phyloP scores from a whole-genome alignment of 148 eudicot species.

The Nepenthes mirabilis region DNA sequence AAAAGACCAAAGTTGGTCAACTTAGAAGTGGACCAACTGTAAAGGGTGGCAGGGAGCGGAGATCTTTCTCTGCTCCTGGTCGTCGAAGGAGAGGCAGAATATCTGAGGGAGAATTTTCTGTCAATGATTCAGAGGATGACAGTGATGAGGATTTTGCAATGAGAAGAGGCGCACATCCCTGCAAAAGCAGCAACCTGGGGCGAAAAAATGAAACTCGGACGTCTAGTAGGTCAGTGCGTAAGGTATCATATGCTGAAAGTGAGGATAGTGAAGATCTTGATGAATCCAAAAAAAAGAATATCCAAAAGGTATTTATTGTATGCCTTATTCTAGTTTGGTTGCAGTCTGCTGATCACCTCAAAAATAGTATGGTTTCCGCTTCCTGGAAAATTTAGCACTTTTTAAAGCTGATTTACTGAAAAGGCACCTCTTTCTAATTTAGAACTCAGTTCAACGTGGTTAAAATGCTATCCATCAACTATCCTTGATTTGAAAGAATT shows the following conservation, averaged over 20 bases:
- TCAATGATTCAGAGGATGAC: constrained; percentile 60
- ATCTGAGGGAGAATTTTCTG: constrained; percentile 65
- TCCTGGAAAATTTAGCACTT: too few species aligned
- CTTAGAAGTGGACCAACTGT: constrained; percentile 38
- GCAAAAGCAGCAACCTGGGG: constrained; percentile 29
- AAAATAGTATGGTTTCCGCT: not conserved
- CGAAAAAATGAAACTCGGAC: constrained; percentile 61
- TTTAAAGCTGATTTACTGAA: too few species aligned
- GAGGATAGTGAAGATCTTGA: constrained; percentile 45
- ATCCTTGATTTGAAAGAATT: too few species aligned
- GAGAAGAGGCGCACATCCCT: constrained; percentile 33
- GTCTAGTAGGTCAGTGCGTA: constrained; percentile 70
- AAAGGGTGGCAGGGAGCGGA: constrained; percentile 39
- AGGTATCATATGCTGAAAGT: constrained; percentile 90
- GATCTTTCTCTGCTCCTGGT: constrained; percentile 26
- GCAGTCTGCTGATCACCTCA: too few species aligned
- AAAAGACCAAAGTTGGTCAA: constrained; percentile 42
- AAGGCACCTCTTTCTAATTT: too few species aligned
- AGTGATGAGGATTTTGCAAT: constrained; percentile 54
- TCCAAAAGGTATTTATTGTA: constrained; percentile 49
- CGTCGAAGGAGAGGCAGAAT: constrained; percentile 48
- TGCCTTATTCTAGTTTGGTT: too few species aligned
- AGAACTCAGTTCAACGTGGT: too few species aligned
- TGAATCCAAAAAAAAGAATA: constrained; percentile 57
- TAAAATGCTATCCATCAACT: too few species aligned